These are phyloP conservation scores for Borealophlyctis nickersoniae DNA, from an alignment of 192 early-diverging fungal genomes.

Conservation along the genomic window DNA sequence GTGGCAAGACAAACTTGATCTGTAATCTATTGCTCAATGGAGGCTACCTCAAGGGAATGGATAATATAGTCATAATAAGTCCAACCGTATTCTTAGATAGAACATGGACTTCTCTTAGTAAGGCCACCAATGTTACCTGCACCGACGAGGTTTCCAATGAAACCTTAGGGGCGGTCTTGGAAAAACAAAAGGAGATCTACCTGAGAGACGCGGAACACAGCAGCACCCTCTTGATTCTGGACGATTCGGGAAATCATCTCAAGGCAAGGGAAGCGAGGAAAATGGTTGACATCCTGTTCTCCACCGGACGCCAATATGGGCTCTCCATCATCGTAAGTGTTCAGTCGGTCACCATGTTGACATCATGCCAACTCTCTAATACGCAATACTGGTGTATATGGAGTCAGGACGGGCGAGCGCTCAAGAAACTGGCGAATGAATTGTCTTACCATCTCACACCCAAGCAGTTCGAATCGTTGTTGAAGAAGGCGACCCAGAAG, in stretches of 20 bases:
- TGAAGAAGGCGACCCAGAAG: not conserved
- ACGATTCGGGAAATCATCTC: not conserved
- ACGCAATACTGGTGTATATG: not conserved
- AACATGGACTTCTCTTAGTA: not conserved
- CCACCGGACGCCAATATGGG: not conserved
- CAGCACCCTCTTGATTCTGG: not conserved
- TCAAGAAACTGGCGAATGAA: not conserved
- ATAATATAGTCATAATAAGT: not conserved
- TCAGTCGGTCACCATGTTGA: not conserved
- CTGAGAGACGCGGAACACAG: not conserved
- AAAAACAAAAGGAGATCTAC: not conserved
- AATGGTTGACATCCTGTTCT: not conserved
- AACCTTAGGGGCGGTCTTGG: not conserved
- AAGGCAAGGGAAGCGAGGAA: not conserved
- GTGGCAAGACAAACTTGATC: not conserved
- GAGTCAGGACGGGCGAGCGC: not conserved
- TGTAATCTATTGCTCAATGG: not conserved
- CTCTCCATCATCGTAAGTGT: not conserved
- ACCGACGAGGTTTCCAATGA: not conserved
- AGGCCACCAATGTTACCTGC: not conserved
- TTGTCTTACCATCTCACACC: not conserved
- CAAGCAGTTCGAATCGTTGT: not conserved
- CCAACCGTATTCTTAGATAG: not conserved
- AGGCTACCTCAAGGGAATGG: not conserved
- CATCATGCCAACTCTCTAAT: not conserved